phyloP scores from a whole-genome alignment of 768 basidiomycete species.

The Piloderma croceum region DNA sequence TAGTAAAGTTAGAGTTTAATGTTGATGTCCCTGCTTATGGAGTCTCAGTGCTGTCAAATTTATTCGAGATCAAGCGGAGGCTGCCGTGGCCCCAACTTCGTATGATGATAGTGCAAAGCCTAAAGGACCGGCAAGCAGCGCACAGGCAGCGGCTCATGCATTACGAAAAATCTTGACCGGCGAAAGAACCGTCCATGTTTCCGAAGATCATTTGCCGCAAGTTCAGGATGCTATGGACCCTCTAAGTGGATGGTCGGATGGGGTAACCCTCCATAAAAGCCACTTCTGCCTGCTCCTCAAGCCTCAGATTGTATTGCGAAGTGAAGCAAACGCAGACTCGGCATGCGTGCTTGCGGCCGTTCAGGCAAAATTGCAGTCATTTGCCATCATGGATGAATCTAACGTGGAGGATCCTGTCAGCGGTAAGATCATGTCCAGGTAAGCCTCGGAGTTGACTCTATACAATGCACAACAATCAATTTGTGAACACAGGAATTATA shows the following conservation, averaged over 20 bases:
- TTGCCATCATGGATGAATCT: constrained; percentile 72
- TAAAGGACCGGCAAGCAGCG: constrained; percentile 35
- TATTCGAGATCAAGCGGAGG: constrained; percentile 76
- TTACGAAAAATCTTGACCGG: constrained; percentile 59
- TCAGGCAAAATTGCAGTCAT: constrained; percentile 73
- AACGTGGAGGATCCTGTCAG: constrained; percentile 80
- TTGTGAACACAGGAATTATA: constrained; percentile 56
- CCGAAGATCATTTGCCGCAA: constrained; percentile 24
- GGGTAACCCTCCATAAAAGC: constrained; percentile 61
- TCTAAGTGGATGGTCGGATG: constrained; percentile 66
- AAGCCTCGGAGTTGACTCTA: no score
- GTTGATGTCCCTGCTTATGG: constrained; percentile 6
- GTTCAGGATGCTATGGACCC: constrained; percentile 44
- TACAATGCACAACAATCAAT: no score
- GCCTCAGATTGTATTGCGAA: constrained; percentile 80
- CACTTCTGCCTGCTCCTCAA: constrained; percentile 85
- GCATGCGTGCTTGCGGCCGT: constrained; percentile 73
- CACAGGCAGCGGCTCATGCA: constrained; percentile 63
- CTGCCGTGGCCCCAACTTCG: constrained; percentile 25
- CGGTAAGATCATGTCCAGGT: constrained; percentile 84
- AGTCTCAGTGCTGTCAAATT: constrained; percentile 69
- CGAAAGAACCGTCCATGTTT: constrained; percentile 38
- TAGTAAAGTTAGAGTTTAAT: constrained; percentile 24
- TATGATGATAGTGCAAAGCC: constrained; percentile 19
- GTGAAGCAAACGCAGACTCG: constrained; percentile 42